Conservation (phyloP, 257 asterid species). For the Cruciata laevipes region DNA sequence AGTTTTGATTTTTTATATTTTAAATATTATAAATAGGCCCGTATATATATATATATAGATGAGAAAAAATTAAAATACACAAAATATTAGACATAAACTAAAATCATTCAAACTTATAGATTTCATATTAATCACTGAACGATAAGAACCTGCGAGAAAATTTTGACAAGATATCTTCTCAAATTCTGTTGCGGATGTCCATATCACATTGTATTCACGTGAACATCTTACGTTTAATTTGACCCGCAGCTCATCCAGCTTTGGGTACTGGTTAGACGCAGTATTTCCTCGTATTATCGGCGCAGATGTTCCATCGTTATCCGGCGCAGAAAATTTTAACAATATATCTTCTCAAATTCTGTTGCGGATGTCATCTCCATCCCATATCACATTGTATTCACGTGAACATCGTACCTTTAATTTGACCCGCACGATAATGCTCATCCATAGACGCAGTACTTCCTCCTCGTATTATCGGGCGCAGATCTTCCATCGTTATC, state of each 20-base stretch:
- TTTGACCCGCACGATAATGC: not conserved
- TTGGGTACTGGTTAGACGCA: too few species aligned
- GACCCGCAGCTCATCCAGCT: not conserved
- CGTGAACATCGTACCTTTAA: not conserved
- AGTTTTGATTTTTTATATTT: too few species aligned
- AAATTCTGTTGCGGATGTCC: not conserved
- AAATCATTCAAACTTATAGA: too few species aligned
- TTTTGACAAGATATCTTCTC: too few species aligned
- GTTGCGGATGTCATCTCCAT: not conserved
- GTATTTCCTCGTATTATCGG: not conserved
- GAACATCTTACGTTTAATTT: not conserved
- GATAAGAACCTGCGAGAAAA: too few species aligned
- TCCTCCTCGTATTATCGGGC: not conserved
- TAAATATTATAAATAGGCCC: too few species aligned
- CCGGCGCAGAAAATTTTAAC: too few species aligned
- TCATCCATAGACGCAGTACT: not conserved
- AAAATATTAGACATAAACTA: too few species aligned
- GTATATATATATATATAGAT: too few species aligned
- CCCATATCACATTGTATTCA: not conserved
- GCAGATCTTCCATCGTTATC: not conserved
- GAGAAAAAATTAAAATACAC: too few species aligned
- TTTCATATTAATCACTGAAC: too few species aligned
- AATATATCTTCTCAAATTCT: not conserved
- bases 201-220: not conserved
- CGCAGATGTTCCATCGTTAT: not conserved